Evolutionary conservation across 805 yeast species (phyloP), one percentile per base, ranked within the genome.

Genomic region (Candida qinlingensis): DNA sequence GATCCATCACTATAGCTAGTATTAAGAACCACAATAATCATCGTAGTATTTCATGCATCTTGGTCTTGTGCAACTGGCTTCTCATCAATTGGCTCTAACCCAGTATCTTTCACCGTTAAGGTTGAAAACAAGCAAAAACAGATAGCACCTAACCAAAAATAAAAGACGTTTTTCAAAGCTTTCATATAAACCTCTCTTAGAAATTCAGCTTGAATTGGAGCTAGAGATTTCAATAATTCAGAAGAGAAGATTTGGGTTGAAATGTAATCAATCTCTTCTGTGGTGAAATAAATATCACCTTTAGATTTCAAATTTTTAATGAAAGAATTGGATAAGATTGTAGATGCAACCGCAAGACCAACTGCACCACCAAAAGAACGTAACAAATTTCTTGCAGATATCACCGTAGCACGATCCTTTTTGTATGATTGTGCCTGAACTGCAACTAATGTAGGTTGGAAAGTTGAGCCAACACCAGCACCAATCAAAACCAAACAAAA

Each of bases 291-390:
- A 5, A 26, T 19, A 8, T 27, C 19, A 31, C 44, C 44, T 9
- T 34, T 8, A 4, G n/a, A 10, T 9, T 39, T 38, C 25, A 40
- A 25, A 4, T 19, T 10, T 8, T 31, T 40, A n/a, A 40, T 40
- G 29, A 13, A 40, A 5, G 30, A 13, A 27, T 44, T 44, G 5
- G 38, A 30, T 11, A 37, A 13, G n/a, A 44, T 44, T 7, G 30
- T 13, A 1, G 46, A 44, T 12, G 37, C 12, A 7, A 76, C 61
- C 1, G 85, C 81, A 31, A 79, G 67, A 0, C 86, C 85, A 26
- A 80, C 64, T 0, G 85, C 73, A 13, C 82, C 83, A 5, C 86
- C 86, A 50, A 81, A 71, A 0, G 83, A 71, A 43, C 84, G 64
- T 46, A 77, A 57, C 25, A 80, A 78, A 54, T 79, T 80, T 58